A percentile compares a stretch with the other conserved stretches of the same genome.
These are phyloP conservation scores for Coemansia sp. DNA, from an alignment of 192 early-diverging fungal species.

Conservation along the genomic window DNA sequence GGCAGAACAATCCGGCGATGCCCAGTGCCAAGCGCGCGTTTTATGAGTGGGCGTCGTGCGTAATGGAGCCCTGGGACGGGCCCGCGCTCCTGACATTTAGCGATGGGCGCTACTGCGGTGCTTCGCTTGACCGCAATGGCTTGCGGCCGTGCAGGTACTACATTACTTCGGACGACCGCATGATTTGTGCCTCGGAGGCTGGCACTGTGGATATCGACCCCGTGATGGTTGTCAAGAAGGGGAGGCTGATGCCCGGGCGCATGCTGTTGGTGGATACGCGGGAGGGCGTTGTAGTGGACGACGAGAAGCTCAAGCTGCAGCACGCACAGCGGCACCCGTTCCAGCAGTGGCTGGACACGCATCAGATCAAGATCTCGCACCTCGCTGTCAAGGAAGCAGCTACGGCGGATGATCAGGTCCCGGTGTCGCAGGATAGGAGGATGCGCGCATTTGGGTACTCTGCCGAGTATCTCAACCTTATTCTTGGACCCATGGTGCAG, in stretches of 20 bases:
- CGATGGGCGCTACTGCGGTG: slow-evolving; percentile 96
- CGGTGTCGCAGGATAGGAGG: slow-evolving; percentile 74
- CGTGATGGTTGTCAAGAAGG: slow-evolving; percentile 79
- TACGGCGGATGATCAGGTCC: slow-evolving; percentile 51
- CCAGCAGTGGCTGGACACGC: slow-evolving; percentile 78
- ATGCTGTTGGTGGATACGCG: slow-evolving; percentile 96
- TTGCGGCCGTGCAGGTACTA: slow-evolving; percentile 98
- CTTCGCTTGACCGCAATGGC: slow-evolving; percentile 98
- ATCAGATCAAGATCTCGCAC: slow-evolving; percentile 73
- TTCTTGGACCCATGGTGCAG: slow-evolving; percentile 85
- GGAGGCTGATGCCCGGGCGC: slow-evolving; percentile 91
- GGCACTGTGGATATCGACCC: slow-evolving; percentile 85
- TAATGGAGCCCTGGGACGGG: slow-evolving; percentile 99
- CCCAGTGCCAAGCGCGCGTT: slow-evolving; percentile 82
- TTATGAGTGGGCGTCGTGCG: slow-evolving; percentile 95
- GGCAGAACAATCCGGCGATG: slow-evolving; percentile 88
- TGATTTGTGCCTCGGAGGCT: slow-evolving; percentile 98
- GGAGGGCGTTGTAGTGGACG: slow-evolving; percentile 87
- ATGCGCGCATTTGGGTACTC: slow-evolving; percentile 88
- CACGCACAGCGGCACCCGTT: slow-evolving; percentile 73
- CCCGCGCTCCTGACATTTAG: slow-evolving; percentile 97
- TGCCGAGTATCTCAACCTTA: slow-evolving; percentile 86
- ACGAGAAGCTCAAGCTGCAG: slow-evolving; percentile 80
- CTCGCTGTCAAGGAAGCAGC: slow-evolving; percentile 23
- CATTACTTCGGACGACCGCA: slow-evolving; percentile 83